Base-by-base conservation (phyloP, 202 grass and related monocot species). In the Schoenoplectus triqueter region DNA sequence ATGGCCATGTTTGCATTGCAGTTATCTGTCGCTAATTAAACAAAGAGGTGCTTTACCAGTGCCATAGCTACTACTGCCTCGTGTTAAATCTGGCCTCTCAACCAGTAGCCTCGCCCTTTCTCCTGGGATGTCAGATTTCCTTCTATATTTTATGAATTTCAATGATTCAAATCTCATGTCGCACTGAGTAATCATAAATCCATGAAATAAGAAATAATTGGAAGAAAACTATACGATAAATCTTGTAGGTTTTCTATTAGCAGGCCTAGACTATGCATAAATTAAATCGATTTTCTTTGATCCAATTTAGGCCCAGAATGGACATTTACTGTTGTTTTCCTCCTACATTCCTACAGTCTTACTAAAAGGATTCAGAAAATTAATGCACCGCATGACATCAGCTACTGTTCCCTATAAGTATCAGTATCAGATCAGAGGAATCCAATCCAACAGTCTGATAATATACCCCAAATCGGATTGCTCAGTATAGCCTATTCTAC, bases 41-140 rank as follows among this genome's bases (percentile, higher is more conserved):
- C 14, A 64, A 80, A 80, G 56, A 21, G 9, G 51, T 79, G 64
- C 56, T 56, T 80, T 64, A 22, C 42, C 39, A 56, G 78, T 80
- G 78, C 54, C 47, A 80, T 47, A 9, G 56, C n/a, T 10, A 2
- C 75, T 61, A 55, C 18, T 39, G 20, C 4, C 74, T 44, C 56
- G n/a, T 80, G 57, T 57, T 46, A 54, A 13, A 3, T 56, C 10
- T 69, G 5, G 31, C 48, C 64, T 31, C 20, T 65, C 31, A 31
- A 65, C 19, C 19, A 21, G 62, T 64, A 64, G 62, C n/a, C 7
- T 22, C 62, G 17, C 14, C 18, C 18, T 64, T 64, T 64, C 61
- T 64, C 4, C 61, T 17, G 7, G 3, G 18, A 6, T 64, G 61
- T 17, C 6, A 65, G 63, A 65, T 65, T 66, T 31, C 19, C 19